Evolutionary conservation across 805 yeast species (phyloP).

Genomic region (Wickerhamomyces bovis): DNA sequence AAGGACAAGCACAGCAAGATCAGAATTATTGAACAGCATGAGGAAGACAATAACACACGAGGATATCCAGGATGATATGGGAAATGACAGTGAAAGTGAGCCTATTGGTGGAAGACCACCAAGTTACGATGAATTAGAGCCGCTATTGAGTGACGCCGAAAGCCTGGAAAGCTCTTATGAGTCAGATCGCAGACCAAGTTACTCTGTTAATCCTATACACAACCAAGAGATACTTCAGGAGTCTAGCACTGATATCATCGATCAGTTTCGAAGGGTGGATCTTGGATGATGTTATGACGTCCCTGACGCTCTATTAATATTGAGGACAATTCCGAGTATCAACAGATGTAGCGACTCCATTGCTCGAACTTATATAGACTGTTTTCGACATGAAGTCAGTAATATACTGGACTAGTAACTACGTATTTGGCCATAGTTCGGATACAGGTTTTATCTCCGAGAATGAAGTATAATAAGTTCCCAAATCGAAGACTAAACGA

Average conservation of each 20-base stretch:
- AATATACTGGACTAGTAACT: no score
- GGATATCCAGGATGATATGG: neutral
- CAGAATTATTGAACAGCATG: slow-evolving; percentile 11
- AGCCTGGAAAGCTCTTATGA: slow-evolving; percentile 2
- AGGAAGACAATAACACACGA: slow-evolving; percentile 6
- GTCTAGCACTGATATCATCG: neutral
- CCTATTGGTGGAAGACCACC: slow-evolving; percentile 26
- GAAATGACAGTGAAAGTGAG: slow-evolving; percentile 1
- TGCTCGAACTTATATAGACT: no score
- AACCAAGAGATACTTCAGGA: neutral
- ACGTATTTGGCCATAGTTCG: no score
- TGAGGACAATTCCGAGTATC: no score
- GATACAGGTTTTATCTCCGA: no score
- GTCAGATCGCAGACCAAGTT: neutral
- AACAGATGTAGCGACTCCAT: no score
- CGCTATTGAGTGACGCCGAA: slow-evolving; percentile 22
- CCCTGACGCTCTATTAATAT: no score
- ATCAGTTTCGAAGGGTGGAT: neutral
- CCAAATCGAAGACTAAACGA: no score
- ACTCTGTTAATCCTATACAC: neutral
- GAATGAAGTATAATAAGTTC: no score
- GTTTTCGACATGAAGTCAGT: no score
- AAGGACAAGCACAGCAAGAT: slow-evolving; percentile 7
- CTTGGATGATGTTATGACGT: neutral
- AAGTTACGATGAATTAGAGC: slow-evolving; percentile 25